Evolutionary conservation across 352 stramenopile genomes (phyloP), one percentile per base, ranked within the genome.

Genomic region (Globisporangium lucens): DNA sequence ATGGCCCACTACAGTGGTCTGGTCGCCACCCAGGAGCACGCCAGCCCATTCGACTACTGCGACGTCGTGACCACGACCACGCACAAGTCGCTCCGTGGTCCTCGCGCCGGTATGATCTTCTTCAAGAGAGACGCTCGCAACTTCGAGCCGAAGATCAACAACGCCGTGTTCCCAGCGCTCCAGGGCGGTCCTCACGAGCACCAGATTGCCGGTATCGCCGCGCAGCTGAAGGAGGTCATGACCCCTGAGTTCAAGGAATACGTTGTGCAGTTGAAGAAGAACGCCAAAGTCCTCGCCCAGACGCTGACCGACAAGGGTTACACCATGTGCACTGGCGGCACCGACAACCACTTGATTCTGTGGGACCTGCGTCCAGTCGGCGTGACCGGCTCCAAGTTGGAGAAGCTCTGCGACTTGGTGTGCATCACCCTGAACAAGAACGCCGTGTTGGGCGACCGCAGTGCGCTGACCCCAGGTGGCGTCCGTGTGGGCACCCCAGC

Each of bases 401-500:
- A 99, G 84, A 99, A 98, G 79, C 85, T 99, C 5, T 99, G 97
- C 71, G 98, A 99, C 75, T 78, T 95, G 52, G 95, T 97, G 13
- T 93, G 91, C 78, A 99, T 99, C 72, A 99, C 98, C 56, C 85
- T 99, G 2, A 99, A 99, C 87, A 99, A 99, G 87, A 99, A 99
- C 81, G 97, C 97, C 22, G 93, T 99, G 24, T 83, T 97, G 46
- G 97, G 98, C 53, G 97, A 99, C 84, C 85, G 94, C 63, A 98
- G 92, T 33, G 97, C 97, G 38, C 73, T 99, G 35, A 98, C 96
- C 57, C 87, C 87, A 5, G 97, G 97, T 53, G 98, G 98, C 66
- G 96, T 99, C 27, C 91, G 97, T 67, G 79, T 99, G 47, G 98
- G 98, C 41, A 97, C 97, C 60, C 97, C 97, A 35, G 97, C 98